phyloP scores from a whole-genome alignment of 208 protist genomes.

The Borovskyia barvae region DNA sequence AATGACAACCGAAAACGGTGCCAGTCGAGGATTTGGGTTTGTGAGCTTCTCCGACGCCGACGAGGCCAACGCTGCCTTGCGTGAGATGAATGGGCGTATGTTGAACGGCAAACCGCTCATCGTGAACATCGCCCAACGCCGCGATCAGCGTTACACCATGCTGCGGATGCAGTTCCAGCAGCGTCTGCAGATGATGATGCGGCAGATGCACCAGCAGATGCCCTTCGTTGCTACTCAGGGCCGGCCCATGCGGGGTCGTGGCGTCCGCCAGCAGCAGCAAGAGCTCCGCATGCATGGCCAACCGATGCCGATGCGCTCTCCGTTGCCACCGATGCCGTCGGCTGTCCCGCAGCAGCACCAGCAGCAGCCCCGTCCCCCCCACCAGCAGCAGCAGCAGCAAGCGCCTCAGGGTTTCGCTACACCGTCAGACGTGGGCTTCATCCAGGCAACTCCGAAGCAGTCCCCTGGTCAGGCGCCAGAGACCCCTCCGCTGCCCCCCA shows the following conservation, averaged over 20 bases:
- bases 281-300: conserved; percentile 33
- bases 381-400: too few species aligned
- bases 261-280: conserved; percentile 33
- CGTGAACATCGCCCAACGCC: conserved; percentile 96
- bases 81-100: conserved; percentile 97
- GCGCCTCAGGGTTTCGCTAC: conserved; percentile 43
- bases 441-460: conserved; percentile 55
- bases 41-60: conserved; percentile 98
- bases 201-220: conserved; percentile 61
- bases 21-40: conserved; percentile 97
- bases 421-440: conserved; percentile 43
- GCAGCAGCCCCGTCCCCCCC: conserved; percentile 16
- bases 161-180: conserved; percentile 95
- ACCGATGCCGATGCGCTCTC: conserved; percentile 31
- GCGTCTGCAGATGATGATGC: conserved; percentile 87
- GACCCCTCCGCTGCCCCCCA: conserved; percentile 80
- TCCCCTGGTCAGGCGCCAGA: conserved; percentile 61
- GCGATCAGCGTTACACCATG: conserved; percentile 95
- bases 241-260: conserved; percentile 33
- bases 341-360: conserved; percentile 32
- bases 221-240: conserved; percentile 21
- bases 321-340: conserved; percentile 12
- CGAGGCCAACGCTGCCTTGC: conserved; percentile 96
- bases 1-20: conserved; percentile 89
- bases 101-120: conserved; percentile 97